Evolutionary conservation across 257 asterid species (phyloP).

Genomic region (Solanum raphanifolium): DNA sequence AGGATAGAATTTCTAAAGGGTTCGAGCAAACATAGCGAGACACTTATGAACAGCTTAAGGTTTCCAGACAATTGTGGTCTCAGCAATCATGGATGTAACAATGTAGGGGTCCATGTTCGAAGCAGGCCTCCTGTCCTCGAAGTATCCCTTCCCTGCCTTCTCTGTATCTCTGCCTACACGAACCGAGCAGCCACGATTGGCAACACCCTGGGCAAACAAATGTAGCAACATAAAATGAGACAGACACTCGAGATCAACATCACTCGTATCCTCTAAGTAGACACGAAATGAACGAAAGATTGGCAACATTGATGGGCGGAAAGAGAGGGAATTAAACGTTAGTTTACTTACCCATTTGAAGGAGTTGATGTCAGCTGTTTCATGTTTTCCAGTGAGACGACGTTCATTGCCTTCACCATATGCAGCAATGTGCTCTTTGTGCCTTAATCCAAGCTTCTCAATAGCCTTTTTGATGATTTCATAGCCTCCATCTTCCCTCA

Average conservation of each 20-base stretch:
- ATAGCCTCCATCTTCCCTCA: slow-evolving; percentile 72
- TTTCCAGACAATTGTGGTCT: slow-evolving; percentile 71
- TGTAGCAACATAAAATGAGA: background rate
- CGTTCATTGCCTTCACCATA: slow-evolving; percentile 95
- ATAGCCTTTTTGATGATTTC: slow-evolving; percentile 81
- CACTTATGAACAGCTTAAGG: slow-evolving; percentile 1
- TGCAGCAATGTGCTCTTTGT: slow-evolving; percentile 91
- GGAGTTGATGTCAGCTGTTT: slow-evolving; percentile 64
- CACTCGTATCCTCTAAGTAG: background rate
- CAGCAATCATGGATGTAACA: slow-evolving; percentile 90
- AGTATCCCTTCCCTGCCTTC: slow-evolving; percentile 88
- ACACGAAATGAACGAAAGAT: background rate
- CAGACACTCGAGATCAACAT: background rate
- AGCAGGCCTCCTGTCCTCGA: slow-evolving; percentile 92
- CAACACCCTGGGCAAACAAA: slow-evolving; percentile 54
- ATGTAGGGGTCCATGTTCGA: slow-evolving; percentile 94
- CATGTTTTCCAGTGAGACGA: slow-evolving; percentile 88
- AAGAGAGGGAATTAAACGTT: background rate
- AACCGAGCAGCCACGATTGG: slow-evolving; percentile 84
- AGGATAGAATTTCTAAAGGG: background rate
- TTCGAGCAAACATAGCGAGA: background rate
- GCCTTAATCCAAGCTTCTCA: slow-evolving; percentile 60
- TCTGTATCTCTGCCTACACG: slow-evolving; percentile 95
- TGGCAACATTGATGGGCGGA: background rate
- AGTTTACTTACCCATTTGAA: slow-evolving; percentile 58